phyloP scores from a whole-genome alignment of 1,139 yeast genomes.

The Hansenula anomala region DNA sequence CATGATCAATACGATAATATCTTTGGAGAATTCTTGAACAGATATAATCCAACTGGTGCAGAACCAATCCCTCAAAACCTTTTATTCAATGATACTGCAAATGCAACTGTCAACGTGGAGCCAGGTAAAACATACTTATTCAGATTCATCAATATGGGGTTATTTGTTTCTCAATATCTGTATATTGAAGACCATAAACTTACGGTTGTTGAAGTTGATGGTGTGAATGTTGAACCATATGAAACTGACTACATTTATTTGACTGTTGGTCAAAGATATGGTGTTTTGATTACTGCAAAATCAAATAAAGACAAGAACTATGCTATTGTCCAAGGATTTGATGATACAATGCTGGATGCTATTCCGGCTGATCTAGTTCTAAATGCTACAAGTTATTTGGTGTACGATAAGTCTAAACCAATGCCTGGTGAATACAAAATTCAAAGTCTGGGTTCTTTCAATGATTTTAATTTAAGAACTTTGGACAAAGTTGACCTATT shows the following conservation, averaged over 20 bases:
- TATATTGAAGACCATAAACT: slow-evolving; percentile 65
- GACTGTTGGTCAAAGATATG: slow-evolving; percentile 68
- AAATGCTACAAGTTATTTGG: slow-evolving; percentile 50
- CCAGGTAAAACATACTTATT: slow-evolving; percentile 60
- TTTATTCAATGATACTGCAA: slow-evolving; percentile 59
- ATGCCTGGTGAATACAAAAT: slow-evolving; percentile 20
- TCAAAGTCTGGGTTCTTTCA: slow-evolving; percentile 28
- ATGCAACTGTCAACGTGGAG: slow-evolving; percentile 51
- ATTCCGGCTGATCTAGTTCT: slow-evolving; percentile 49
- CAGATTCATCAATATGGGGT: slow-evolving; percentile 61
- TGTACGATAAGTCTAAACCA: slow-evolving; percentile 38
- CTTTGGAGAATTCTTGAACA: slow-evolving; percentile 42
- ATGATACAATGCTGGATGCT: slow-evolving; percentile 61
- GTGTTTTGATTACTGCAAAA: slow-evolving; percentile 55
- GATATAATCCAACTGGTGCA: slow-evolving; percentile 78
- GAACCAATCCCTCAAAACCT: slow-evolving; percentile 73
- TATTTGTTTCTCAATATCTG: slow-evolving; percentile 68
- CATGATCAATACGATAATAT: slow-evolving; percentile 45
- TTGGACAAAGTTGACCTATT: slow-evolving; percentile 34
- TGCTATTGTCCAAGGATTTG: slow-evolving; percentile 60
- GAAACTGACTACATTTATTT: slow-evolving; percentile 54
- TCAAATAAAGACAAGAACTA: slow-evolving; percentile 41
- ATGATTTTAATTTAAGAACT: slow-evolving; percentile 57
- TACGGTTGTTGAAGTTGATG: slow-evolving; percentile 70
- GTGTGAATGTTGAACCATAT: slow-evolving; percentile 56